Conservation (phyloP, 2,329 filamentous ascomycete genomes). For the Raffaelea albimanens region DNA sequence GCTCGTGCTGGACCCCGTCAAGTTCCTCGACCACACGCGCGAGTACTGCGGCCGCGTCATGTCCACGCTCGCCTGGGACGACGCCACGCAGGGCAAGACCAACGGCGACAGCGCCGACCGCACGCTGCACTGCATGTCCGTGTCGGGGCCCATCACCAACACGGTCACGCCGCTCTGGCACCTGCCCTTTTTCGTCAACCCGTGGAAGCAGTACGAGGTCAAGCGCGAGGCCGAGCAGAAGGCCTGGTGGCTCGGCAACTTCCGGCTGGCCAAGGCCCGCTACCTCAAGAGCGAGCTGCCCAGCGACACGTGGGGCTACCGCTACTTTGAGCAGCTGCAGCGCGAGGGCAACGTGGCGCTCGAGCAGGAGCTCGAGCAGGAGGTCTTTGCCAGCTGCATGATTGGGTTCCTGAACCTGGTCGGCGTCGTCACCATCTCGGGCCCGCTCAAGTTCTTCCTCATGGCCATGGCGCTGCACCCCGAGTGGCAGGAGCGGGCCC, state of each 20-base stretch:
- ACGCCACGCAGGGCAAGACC: conserved; percentile 32
- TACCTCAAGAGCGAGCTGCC: conserved; percentile 31
- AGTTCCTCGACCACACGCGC: conserved; percentile 34
- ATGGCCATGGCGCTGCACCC: conserved; percentile 44
- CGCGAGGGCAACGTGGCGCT: conserved; percentile 28
- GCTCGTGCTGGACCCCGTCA: conserved; percentile 34
- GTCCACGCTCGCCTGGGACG: conserved; percentile 39
- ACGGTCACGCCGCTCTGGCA: conserved; percentile 39
- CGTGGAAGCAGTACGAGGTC: conserved; percentile 37
- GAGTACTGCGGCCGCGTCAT: conserved; percentile 42
- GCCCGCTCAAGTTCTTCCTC: conserved; percentile 40
- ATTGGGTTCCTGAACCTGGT: conserved; percentile 42
- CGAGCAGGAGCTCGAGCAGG: conserved; percentile 31
- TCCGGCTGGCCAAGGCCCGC: conserved; percentile 29
- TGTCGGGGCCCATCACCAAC: conserved; percentile 42
- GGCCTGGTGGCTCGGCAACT: conserved; percentile 35
- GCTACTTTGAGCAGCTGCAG: conserved; percentile 35
- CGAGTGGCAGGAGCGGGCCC: conserved; percentile 40
- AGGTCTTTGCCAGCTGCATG: conserved; percentile 39
- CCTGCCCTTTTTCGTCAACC: conserved; percentile 32
- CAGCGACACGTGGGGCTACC: conserved; percentile 35
- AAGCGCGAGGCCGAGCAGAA: conserved; percentile 32
- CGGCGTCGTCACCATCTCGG: conserved; percentile 39
- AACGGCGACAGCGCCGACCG: conserved; percentile 37
- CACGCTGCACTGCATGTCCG: conserved; percentile 40